Conservation (phyloP, 2,329 filamentous ascomycete species). For the Sphaceloma murrayae region DNA sequence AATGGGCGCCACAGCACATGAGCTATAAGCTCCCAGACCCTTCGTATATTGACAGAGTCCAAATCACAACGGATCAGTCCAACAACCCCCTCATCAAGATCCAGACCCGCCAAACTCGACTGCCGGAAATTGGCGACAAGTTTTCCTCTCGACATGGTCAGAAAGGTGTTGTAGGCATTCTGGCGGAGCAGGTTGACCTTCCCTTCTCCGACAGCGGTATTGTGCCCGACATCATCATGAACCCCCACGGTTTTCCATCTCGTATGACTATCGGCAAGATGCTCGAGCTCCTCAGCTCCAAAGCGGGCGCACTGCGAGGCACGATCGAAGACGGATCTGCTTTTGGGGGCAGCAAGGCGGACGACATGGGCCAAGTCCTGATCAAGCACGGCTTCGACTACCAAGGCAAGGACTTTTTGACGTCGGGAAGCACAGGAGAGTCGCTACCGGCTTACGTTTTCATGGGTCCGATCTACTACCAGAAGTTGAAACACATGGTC, state of each 20-base stretch:
- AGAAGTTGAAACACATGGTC: constrained; percentile 99
- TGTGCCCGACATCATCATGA: constrained; percentile 99
- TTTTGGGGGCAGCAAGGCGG: constrained; percentile 74
- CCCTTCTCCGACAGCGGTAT: constrained; percentile 87
- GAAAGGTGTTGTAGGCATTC: constrained; percentile 94
- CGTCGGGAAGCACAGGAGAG: constrained; percentile 89
- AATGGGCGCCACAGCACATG: constrained; percentile 19
- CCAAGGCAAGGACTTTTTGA: constrained; percentile 95
- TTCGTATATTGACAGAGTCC: constrained; percentile 90
- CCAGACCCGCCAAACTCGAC: constrained; percentile 87
- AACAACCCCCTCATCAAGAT: constrained; percentile 86
- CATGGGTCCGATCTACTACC: constrained; percentile 98
- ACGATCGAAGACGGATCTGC: constrained; percentile 81
- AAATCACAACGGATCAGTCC: constrained; percentile 80
- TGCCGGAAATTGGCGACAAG: constrained; percentile 93
- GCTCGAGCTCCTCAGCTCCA: constrained; percentile 87
- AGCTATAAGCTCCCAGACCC: constrained; percentile 61
- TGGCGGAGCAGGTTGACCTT: constrained; percentile 93
- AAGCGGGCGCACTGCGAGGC: constrained; percentile 79
- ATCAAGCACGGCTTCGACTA: constrained; percentile 88
- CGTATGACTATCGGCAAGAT: constrained; percentile 99
- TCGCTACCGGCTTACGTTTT: constrained; percentile 92
- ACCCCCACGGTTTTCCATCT: constrained; percentile 97
- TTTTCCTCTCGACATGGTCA: constrained; percentile 98
- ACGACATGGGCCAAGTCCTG: constrained; percentile 79